These are phyloP conservation scores for Metarhizium sp. DNA, from an alignment of 2,329 filamentous ascomycete species.

Conservation along the genomic window DNA sequence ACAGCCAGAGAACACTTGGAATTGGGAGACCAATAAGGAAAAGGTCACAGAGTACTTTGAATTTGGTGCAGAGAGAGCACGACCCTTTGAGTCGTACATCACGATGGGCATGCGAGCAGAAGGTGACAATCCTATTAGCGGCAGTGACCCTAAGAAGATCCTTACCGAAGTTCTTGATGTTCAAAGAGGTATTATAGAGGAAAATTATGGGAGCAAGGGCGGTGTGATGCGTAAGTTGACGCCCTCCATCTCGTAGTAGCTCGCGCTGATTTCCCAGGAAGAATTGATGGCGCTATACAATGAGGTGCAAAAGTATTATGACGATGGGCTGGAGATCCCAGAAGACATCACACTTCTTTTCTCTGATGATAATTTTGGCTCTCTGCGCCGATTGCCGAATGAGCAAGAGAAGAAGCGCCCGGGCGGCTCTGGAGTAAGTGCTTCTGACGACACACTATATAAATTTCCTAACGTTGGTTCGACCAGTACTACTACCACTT, in stretches of 20 bases:
- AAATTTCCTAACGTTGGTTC: conserved; percentile 9
- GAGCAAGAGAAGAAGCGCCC: conserved; percentile 39
- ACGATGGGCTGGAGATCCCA: conserved; percentile 47
- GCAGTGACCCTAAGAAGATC: conserved; percentile 39
- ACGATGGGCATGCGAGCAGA: conserved; percentile 52
- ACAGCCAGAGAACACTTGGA: conserved; percentile 42
- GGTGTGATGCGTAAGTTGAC: conserved; percentile 27
- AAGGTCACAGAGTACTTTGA: conserved; percentile 49
- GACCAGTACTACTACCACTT: conserved; percentile 41
- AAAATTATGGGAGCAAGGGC: conserved; percentile 37
- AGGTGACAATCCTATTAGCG: conserved; percentile 42
- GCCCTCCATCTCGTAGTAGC: background rate
- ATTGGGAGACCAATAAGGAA: conserved; percentile 46
- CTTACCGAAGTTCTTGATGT: conserved; percentile 44
- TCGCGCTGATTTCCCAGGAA: conserved; percentile 8
- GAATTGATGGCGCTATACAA: conserved; percentile 59
- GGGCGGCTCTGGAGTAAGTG: conserved; percentile 45
- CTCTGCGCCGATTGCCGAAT: conserved; percentile 46
- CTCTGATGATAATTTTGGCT: conserved; percentile 54
- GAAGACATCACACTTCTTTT: conserved; percentile 55
- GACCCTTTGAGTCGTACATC: conserved; percentile 48
- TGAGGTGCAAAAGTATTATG: conserved; percentile 54
- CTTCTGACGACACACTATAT: conserved; percentile 7
- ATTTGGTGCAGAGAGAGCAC: conserved; percentile 43
- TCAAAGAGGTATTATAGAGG: conserved; percentile 43